These are phyloP conservation scores for Inonotus hispidus DNA, from an alignment of 1,284 basidiomycete genomes.

Conservation along the genomic window DNA sequence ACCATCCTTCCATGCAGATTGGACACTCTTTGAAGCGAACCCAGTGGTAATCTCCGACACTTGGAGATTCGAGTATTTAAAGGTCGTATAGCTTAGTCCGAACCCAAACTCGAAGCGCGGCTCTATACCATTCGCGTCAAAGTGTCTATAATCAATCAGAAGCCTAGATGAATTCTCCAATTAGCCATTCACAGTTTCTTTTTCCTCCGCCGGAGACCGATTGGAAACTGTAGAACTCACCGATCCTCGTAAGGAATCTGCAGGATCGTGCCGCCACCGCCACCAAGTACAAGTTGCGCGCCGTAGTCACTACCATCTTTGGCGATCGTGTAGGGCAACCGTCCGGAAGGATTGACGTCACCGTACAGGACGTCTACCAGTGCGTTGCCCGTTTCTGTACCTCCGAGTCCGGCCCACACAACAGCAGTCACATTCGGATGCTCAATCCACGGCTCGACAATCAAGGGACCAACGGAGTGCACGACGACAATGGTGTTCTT, in stretches of 20 bases:
- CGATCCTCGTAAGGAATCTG: constrained; percentile 63
- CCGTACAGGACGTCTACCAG: constrained; percentile 72
- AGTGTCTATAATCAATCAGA: constrained; percentile 74
- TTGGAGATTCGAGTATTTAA: constrained; percentile 55
- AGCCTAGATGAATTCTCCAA: constrained; percentile 30
- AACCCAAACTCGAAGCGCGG: constrained; percentile 78
- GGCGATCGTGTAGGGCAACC: constrained; percentile 80
- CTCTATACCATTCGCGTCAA: constrained; percentile 59
- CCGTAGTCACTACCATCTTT: constrained; percentile 62
- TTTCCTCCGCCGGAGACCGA: background rate
- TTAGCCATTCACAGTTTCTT: background rate
- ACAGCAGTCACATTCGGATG: constrained; percentile 70
- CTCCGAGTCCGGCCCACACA: constrained; percentile 64
- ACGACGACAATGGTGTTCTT: constrained; percentile 81
- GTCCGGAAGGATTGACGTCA: constrained; percentile 66
- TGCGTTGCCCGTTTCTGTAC: constrained; percentile 74
- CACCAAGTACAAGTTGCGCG: constrained; percentile 48
- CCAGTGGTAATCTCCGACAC: constrained; percentile 37
- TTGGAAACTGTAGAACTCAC: constrained; percentile 24
- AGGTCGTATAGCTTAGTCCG: constrained; percentile 80
- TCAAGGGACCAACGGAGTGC: constrained; percentile 71
- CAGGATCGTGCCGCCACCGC: constrained; percentile 36
- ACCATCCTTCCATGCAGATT: constrained; percentile 17
- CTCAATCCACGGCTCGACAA: constrained; percentile 74
- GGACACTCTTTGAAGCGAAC: constrained; percentile 16